phyloP scores from a whole-genome alignment of 1,284 basidiomycete genomes.

The Erythrobasidium hasegawianum region DNA sequence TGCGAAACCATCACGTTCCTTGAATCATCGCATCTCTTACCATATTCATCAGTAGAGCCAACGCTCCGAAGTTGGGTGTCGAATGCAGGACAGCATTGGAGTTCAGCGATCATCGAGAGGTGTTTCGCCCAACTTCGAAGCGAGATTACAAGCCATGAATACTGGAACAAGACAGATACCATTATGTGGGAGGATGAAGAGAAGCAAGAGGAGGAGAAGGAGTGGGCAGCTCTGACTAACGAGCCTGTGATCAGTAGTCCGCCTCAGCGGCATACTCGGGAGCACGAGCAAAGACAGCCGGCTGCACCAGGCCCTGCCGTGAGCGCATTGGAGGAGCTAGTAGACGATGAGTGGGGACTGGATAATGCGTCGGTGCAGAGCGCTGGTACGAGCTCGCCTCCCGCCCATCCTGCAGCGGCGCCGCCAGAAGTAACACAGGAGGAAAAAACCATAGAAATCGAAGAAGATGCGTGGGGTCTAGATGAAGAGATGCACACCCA shows the following conservation, averaged over 20 bases:
- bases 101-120: slow-evolving; percentile 6
- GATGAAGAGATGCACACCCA: slow-evolving; percentile 17
- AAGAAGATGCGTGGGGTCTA: slow-evolving; percentile 34
- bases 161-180: slow-evolving; percentile 30
- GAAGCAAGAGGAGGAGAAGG: neutral
- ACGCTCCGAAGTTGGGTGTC: slow-evolving; percentile 10
- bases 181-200: slow-evolving; percentile 21
- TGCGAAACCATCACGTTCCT: slow-evolving; percentile 3
- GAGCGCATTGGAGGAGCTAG: neutral
- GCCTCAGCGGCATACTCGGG: neutral
- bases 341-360: neutral
- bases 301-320: neutral
- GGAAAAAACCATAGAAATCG: neutral
- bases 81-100: slow-evolving; percentile 24
- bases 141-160: slow-evolving; percentile 6
- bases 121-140: slow-evolving; percentile 3
- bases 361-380: neutral
- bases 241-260: neutral
- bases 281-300: neutral
- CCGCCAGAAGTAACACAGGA: neutral
- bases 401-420: neutral
- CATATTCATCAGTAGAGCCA: neutral
- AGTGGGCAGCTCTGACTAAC: slow-evolving; percentile 13
- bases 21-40: neutral
- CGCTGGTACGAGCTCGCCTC: neutral